Evolutionary conservation across 192 early-diverging fungal species (phyloP), one percentile per base, ranked within the genome.

Genomic region (Kickxella alabastrina): DNA sequence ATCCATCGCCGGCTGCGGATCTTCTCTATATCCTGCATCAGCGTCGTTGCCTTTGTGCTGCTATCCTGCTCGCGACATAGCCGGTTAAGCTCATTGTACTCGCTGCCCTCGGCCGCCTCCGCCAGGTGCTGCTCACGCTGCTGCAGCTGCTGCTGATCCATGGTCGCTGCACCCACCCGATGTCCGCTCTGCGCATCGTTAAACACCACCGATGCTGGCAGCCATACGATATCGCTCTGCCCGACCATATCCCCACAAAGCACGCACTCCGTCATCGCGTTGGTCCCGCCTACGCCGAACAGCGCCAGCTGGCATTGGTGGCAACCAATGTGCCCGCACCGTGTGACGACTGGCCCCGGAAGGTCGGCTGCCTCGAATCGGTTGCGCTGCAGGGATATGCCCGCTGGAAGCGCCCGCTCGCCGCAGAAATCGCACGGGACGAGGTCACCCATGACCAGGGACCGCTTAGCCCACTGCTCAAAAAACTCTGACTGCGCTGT

Each of bases 301-400:
- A 74, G 49, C 5, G 59, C 64, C 15, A 46, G 17, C 55, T 58
- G 58, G 51, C 70, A 74, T 38, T 54, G 54, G 28, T 43, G 43
- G 19, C 70, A 74, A 26, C 51, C 51, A 28, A 66, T 45, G 59
- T 74, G 70, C 52, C 42, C 54, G 54, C 70, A 74, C 32, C 35
- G 52, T 43, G 70, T 74, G 15, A 74, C 27, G 14, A 54, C 63
- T n/a, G 70, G 63, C 0, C 70, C 70, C 4, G 59, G 63, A 28
- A 55, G 50, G 47, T 62, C 70, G 14, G 50, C 39, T 5, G 38
- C 44, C 13, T 32, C 49, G 25, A 59, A 65, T n/a, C 10, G 18
- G 22, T 31, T 40, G 15, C 45, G 21, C 3, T 32, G 36, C 22
- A 42, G 36, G 31, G 52, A 15, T 26, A 51, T 24, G 0, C 43